phyloP scores from a whole-genome alignment of 1,139 yeast species.

The Casaregolazyma suthepensis region DNA sequence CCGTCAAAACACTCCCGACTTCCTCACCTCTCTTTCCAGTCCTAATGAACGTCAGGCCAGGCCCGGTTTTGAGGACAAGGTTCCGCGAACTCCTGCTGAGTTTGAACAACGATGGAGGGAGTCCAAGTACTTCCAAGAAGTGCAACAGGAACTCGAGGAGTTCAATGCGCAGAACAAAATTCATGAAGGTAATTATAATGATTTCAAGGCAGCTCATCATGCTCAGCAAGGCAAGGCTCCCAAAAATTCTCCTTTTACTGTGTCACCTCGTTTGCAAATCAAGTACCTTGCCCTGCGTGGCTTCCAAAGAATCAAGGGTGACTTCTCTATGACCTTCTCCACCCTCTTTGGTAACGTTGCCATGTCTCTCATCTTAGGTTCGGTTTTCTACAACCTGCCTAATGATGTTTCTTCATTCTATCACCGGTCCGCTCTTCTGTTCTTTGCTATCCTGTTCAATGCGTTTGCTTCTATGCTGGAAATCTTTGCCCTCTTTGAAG shows the following conservation, averaged over 20 bases:
- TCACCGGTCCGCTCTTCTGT: conserved; percentile 51
- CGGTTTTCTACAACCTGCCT: conserved; percentile 49
- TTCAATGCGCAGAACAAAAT: conserved; percentile 31
- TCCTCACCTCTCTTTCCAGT: conserved; percentile 61
- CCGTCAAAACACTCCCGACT: conserved; percentile 62
- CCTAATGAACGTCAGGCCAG: conserved; percentile 43
- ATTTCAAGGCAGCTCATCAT: not conserved
- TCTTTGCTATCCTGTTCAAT: conserved; percentile 52
- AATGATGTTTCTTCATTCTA: conserved; percentile 47
- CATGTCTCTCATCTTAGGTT: conserved; percentile 50
- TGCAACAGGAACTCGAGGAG: conserved; percentile 39
- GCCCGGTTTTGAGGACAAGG: conserved; percentile 46
- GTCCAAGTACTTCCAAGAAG: conserved; percentile 43
- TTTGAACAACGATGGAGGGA: conserved; percentile 51
- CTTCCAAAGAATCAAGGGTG: conserved; percentile 51
- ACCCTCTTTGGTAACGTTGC: conserved; percentile 45
- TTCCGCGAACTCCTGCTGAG: conserved; percentile 53
- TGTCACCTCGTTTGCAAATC: conserved; percentile 44
- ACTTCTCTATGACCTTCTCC: conserved; percentile 46
- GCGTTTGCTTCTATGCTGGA: conserved; percentile 55
- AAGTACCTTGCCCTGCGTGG: conserved; percentile 43
- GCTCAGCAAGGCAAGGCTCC: conserved; percentile 36
- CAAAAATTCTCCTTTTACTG: conserved; percentile 41
- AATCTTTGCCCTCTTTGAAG: conserved; percentile 49
- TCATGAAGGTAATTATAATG: not conserved